phyloP scores from a whole-genome alignment of 129 eudicot genomes.

The Oenanthe sinensis region DNA sequence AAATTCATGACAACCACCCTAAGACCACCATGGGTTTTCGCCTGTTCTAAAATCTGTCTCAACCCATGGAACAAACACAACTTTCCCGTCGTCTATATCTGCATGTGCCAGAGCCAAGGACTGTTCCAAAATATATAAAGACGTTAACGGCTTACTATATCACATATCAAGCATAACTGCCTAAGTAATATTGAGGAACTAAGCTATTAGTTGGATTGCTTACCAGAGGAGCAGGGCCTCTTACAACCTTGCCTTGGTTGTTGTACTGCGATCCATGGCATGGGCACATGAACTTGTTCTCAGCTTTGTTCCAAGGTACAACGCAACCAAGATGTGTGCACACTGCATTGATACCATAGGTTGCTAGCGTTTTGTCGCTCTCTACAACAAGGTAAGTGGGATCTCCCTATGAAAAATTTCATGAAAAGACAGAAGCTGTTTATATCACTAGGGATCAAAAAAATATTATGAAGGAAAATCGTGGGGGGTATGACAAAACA shows the following conservation, averaged over 20 bases:
- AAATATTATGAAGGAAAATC: not conserved
- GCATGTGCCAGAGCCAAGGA: conserved; percentile 83
- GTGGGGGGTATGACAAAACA: not conserved
- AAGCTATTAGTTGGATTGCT: conserved; percentile 6
- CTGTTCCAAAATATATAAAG: conserved; percentile 31
- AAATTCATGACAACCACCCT: conserved; percentile 1
- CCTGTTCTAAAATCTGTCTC: conserved; percentile 89
- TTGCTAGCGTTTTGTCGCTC: conserved; percentile 53
- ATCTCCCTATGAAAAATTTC: conserved; percentile 52
- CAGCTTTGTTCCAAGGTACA: conserved; percentile 86
- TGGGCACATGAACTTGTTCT: conserved; percentile 89
- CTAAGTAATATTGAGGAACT: not conserved
- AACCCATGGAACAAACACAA: conserved; percentile 68
- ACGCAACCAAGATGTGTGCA: conserved; percentile 97
- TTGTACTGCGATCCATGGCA: conserved; percentile 92
- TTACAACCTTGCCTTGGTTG: conserved; percentile 54
- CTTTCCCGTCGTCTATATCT: conserved; percentile 66
- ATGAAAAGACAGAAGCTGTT: not conserved
- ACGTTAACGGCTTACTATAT: not conserved
- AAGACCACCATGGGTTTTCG: conserved; percentile 91
- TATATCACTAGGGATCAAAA: not conserved
- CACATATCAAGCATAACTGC: not conserved
- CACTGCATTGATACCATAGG: conserved; percentile 75
- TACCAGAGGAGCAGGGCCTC: conserved; percentile 82
- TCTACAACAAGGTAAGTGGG: conserved; percentile 89